phyloP scores from a whole-genome alignment of 2,329 filamentous ascomycete genomes.

The Nothopassalora personata region DNA sequence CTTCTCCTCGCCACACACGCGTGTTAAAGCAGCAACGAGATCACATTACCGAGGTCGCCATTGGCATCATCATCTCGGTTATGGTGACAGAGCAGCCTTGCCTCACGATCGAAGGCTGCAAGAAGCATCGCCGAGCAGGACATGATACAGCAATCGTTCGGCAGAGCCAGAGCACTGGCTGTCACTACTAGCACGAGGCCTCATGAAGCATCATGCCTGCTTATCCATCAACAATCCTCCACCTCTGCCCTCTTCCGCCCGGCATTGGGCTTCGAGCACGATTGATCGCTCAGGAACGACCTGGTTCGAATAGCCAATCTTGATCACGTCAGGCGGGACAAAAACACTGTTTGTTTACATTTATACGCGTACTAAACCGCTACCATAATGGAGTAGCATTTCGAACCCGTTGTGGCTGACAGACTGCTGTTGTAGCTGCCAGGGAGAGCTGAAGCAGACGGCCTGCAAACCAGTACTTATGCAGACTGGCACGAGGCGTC shows the following conservation, averaged over 20 bases:
- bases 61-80: not conserved
- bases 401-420: not conserved
- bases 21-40: not conserved
- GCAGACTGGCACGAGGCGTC: too few species aligned
- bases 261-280: not conserved
- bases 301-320: not conserved
- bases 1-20: not conserved
- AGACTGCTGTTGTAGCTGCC: too few species aligned
- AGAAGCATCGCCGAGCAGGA: not conserved
- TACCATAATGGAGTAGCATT: not conserved
- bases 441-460: too few species aligned
- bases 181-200: conserved; percentile 9
- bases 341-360: not conserved
- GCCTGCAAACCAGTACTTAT: too few species aligned
- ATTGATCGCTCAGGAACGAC: not conserved
- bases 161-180: not conserved
- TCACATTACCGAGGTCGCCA: too few species aligned
- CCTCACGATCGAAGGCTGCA: not conserved
- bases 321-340: not conserved
- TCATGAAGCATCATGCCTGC: conserved; percentile 3
- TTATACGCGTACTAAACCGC: not conserved
- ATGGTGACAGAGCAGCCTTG: not conserved
- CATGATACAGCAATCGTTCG: not conserved
- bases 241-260: not conserved
- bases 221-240: not conserved